Percentiles rank a stretch among this genome's conserved stretches.
These are phyloP conservation scores for Teunomyces aglyptinius DNA, from an alignment of 805 yeast species.

Conservation along the genomic window DNA sequence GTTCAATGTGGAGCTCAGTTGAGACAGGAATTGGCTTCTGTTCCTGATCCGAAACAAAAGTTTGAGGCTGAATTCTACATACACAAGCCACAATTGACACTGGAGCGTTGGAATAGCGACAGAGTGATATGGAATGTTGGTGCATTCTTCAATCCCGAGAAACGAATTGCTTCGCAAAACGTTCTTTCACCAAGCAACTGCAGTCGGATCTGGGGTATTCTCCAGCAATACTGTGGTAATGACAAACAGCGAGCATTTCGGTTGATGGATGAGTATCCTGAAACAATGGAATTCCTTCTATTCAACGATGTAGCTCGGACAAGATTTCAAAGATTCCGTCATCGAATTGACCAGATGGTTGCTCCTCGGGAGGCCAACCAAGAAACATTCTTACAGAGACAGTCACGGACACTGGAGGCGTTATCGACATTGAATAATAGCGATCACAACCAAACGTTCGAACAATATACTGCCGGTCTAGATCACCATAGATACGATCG, in stretches of 20 bases:
- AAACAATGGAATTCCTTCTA: slow-evolving; percentile 29
- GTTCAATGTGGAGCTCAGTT: slow-evolving; percentile 14
- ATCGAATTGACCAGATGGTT: slow-evolving; percentile 18
- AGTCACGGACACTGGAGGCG: slow-evolving; percentile 23
- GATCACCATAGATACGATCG: slow-evolving; percentile 3
- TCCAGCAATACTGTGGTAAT: slow-evolving; percentile 17
- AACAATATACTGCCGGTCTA: slow-evolving; percentile 3
- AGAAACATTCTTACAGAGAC: slow-evolving; percentile 22
- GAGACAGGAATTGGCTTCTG: slow-evolving; percentile 9
- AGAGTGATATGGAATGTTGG: slow-evolving; percentile 5
- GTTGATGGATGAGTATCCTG: slow-evolving; percentile 34
- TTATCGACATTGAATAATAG: slow-evolving; percentile 12
- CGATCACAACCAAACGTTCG: background rate
- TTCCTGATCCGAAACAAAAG: slow-evolving; percentile 12
- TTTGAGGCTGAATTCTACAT: slow-evolving; percentile 12
- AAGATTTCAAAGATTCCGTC: slow-evolving; percentile 21
- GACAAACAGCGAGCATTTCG: slow-evolving; percentile 21
- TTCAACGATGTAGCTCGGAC: slow-evolving; percentile 18
- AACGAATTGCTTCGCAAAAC: slow-evolving; percentile 20
- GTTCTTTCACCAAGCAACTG: slow-evolving; percentile 20
- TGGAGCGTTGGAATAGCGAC: slow-evolving; percentile 4
- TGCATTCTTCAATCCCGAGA: slow-evolving; percentile 32
- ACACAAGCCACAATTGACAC: slow-evolving; percentile 3
- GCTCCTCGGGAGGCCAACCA: slow-evolving; percentile 15
- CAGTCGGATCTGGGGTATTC: slow-evolving; percentile 14